Evolutionary conservation across 2,329 filamentous ascomycete genomes (phyloP), one percentile per base, ranked within the genome.

Genomic region (Cladosporium cucumerinum): DNA sequence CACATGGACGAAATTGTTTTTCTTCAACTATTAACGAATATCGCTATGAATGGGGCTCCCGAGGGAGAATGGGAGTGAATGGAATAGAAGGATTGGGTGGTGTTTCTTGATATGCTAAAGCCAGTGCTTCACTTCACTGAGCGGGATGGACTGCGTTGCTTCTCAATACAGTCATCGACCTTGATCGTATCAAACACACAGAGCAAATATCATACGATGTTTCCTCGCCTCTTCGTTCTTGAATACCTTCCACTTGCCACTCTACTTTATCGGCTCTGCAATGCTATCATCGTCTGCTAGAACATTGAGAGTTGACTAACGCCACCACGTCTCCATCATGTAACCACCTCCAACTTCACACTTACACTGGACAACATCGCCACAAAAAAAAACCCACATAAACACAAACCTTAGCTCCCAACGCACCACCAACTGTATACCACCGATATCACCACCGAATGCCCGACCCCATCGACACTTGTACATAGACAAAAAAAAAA

Each of bases 131-230:
- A 21, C n/a, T 46, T 11, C 39, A 46, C 39, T 46, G 39, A 46
- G 39, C n/a, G 39, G 39, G 39, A 46, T 12, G 39, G 39, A 46
- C 39, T 46, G 39, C 39, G 39, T 46, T 46, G 39, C 39, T 46
- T 46, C 8, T 46, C 39, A 46, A 46, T 46, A 46, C 39, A 21
- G 39, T 12, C 26, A 14, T 30, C 26, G 51, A 57, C 39, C 32
- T 39, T 57, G 32, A 57, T 57, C 54, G 54, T 57, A 57, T 57
- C 54, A 57, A 55, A 57, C 21, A 57, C 54, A 21, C 1, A 36
- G 23, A n/a, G 54, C 23, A 26, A 18, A 57, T 21, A 16, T 34
- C 16, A 18, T 10, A 26, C 10, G 48, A 25, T 57, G 30, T 26
- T 39, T 57, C 30, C 32, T 32, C 21, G 32, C 54, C 54, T 32